These are phyloP conservation scores for Carallia pectinifolia DNA, from an alignment of 345 rosid genomes.

Conservation along the genomic window DNA sequence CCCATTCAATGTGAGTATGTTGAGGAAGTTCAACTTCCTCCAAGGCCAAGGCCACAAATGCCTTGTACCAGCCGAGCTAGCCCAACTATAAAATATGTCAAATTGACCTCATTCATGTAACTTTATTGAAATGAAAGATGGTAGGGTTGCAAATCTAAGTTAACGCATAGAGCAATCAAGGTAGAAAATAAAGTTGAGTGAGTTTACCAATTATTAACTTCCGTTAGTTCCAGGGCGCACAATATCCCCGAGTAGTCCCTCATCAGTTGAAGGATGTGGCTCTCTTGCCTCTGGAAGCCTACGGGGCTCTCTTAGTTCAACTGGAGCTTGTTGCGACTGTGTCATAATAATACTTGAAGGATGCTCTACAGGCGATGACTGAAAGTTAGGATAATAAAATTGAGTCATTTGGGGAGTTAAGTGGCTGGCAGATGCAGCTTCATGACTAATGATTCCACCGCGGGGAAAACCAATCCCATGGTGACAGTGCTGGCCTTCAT, in stretches of 20 bases:
- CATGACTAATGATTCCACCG: constrained; percentile 63
- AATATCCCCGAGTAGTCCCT: constrained; percentile 85
- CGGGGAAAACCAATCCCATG: constrained; percentile 79
- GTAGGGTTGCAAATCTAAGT: neutral
- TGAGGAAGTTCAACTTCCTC: too few relatives aligned
- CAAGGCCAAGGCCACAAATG: too few relatives aligned
- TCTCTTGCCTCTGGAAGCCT: constrained; percentile 16
- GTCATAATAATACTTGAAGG: constrained; percentile 20
- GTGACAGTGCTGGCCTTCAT: constrained; percentile 98
- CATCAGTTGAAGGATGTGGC: constrained; percentile 40
- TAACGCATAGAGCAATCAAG: neutral
- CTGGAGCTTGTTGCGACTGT: constrained; percentile 23
- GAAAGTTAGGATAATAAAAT: constrained; percentile 46
- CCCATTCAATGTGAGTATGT: too few relatives aligned
- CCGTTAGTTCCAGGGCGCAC: constrained; percentile 77
- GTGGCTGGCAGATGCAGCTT: constrained; percentile 41
- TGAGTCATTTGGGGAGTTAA: constrained; percentile 50
- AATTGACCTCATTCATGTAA: too few relatives aligned
- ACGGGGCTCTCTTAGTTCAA: constrained; percentile 20
- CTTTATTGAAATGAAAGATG: too few relatives aligned
- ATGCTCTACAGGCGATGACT: constrained; percentile 35
- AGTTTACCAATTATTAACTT: constrained; percentile 32
- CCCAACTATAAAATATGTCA: too few relatives aligned
- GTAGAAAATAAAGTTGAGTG: constrained; percentile 1
- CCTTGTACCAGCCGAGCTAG: too few relatives aligned